Percentiles rank a stretch among this genome's conserved stretches.
These are phyloP conservation scores for Spongiforma sp. DNA, from an alignment of 1,284 basidiomycete species.

Conservation along the genomic window DNA sequence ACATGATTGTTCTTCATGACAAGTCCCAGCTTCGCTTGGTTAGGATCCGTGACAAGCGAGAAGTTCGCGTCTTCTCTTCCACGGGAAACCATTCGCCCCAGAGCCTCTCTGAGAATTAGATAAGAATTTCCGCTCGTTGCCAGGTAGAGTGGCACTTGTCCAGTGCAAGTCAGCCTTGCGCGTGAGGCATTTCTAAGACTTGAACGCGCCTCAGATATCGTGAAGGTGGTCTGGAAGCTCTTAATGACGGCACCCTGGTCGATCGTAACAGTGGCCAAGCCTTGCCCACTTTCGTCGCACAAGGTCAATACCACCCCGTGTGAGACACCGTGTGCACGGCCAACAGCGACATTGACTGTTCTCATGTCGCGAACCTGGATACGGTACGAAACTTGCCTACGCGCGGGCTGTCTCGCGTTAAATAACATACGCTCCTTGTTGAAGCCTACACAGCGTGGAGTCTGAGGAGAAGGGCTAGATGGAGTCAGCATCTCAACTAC, in stretches of 20 bases:
- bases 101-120: neutral
- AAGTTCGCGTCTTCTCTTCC: neutral
- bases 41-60: neutral
- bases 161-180: neutral
- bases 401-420: neutral
- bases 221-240: neutral
- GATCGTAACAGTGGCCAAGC: neutral
- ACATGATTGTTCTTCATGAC: slow-evolving; percentile 3
- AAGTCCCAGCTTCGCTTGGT: slow-evolving; percentile 14
- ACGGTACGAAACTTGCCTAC: slow-evolving; percentile 3
- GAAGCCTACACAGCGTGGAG: slow-evolving; percentile 22
- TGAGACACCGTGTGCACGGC: slow-evolving; percentile 16
- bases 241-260: neutral
- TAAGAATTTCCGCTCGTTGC: neutral
- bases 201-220: neutral
- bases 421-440: slow-evolving; percentile 22
- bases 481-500: neutral
- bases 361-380: too few relatives aligned
- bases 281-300: too few relatives aligned
- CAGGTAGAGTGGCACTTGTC: neutral
- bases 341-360: slow-evolving; percentile 18
- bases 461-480: slow-evolving; percentile 6
- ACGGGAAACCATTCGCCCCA: neutral
- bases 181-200: neutral
- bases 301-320: neutral